Percentiles rank a stretch among this genome's conserved stretches.
Evolutionary conservation across 805 yeast genomes (phyloP).

Genomic region (Nakazawaea holstii): DNA sequence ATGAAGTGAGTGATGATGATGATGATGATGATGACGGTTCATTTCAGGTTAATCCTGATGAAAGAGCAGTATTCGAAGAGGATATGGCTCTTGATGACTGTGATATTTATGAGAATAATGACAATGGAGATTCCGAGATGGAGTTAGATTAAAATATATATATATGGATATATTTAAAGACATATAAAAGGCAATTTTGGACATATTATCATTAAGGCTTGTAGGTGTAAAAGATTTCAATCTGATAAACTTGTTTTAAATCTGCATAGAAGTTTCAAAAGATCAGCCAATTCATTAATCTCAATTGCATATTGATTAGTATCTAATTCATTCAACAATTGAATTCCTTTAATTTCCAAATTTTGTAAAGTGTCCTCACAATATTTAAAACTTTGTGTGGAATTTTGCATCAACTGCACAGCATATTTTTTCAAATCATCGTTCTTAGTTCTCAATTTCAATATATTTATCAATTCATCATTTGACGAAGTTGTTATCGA

Average conservation of each 20-base stretch:
- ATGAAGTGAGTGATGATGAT: neutral
- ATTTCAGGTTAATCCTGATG: neutral
- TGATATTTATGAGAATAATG: neutral
- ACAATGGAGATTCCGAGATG: neutral
- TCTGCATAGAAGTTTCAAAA: neutral
- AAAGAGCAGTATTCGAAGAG: neutral
- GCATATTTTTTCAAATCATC: conserved; percentile 44
- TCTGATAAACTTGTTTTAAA: neutral
- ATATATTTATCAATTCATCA: conserved; percentile 41
- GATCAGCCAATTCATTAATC: neutral
- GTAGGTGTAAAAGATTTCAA: neutral
- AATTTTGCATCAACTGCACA: conserved; percentile 36
- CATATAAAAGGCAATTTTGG: too few species aligned
- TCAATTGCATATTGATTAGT: neutral
- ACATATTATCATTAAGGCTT: too few species aligned
- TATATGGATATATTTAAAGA: neutral
- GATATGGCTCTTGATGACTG: neutral
- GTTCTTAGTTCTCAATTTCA: conserved; percentile 48
- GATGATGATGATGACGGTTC: neutral
- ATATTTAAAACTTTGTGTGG: conserved; percentile 36
- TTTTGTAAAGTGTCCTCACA: conserved; percentile 23
- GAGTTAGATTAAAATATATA: too few species aligned
- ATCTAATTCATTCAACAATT: conserved; percentile 15
- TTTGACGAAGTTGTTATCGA: conserved; percentile 34
- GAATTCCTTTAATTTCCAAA: conserved; percentile 20